These are phyloP conservation scores for Aspergillus ibericus DNA, from an alignment of 2,329 filamentous ascomycete genomes.

Conservation along the genomic window DNA sequence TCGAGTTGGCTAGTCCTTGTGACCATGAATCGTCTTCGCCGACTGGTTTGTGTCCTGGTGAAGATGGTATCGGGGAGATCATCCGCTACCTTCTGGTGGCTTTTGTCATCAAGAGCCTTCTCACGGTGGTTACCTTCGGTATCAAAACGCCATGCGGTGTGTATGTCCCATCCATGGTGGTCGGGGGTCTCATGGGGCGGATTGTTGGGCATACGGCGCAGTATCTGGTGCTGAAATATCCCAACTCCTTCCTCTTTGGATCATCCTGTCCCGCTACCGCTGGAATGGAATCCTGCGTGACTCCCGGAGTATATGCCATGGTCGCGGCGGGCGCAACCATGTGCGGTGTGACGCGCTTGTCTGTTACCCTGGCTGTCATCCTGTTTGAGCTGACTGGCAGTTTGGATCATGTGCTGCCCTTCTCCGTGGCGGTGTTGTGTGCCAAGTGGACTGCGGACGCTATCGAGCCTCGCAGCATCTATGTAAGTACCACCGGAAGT, in stretches of 20 bases:
- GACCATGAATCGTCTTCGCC: conserved; percentile 62
- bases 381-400: conserved; percentile 94
- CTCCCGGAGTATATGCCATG: conserved; percentile 93
- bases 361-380: conserved; percentile 91
- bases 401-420: conserved; percentile 90
- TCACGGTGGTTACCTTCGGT: conserved; percentile 90
- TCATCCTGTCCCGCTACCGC: conserved; percentile 64
- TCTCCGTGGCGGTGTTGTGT: conserved; percentile 86
- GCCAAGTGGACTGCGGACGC: conserved; percentile 99
- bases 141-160: conserved; percentile 97
- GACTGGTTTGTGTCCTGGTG: conserved; percentile 76
- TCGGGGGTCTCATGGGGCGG: conserved; percentile 87
- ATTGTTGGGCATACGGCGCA: conserved; percentile 84
- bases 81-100: conserved; percentile 71
- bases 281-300: conserved; percentile 78
- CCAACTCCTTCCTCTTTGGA: conserved; percentile 70
- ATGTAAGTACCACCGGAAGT: conserved; percentile 56
- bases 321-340: conserved; percentile 95
- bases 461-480: conserved; percentile 90
- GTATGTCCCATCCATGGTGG: conserved; percentile 98
- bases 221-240: conserved; percentile 72
- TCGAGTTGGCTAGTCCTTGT: conserved; percentile 88
- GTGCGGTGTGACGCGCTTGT: conserved; percentile 93
- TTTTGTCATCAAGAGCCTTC: conserved; percentile 82
- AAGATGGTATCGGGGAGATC: conserved; percentile 75